Evolutionary conservation across 2,329 filamentous ascomycete species (phyloP), one percentile per base, ranked within the genome.

Genomic region (Hymenoscyphus scutula): DNA sequence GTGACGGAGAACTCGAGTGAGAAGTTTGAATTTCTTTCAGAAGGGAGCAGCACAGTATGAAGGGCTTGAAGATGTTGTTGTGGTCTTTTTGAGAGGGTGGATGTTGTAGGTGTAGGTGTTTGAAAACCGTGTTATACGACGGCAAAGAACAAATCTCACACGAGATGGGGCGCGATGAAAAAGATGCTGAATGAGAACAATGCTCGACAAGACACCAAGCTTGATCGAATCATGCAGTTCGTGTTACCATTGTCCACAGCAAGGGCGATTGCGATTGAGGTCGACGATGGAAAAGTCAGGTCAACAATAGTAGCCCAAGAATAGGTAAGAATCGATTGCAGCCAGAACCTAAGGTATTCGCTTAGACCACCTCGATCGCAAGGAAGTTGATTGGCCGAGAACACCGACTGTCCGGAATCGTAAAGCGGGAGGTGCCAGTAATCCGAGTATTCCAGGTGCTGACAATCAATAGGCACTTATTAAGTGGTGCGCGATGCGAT

Each of bases 101-200:
- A 34, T 34, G 57, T 53, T 60, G 57, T 57, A 32, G 59, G 56
- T 23, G 37, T 60, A 63, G 53, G 57, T 59, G 61, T 55, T 51
- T 59, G 38, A 56, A 60, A 60, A 61, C 48, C 30, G 61, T 58
- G 62, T 64, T 56, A 58, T 51, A 58, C 59, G 45, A 30, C 27
- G 45, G 32, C 37, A 54, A 27, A 27, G 30, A 41, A 32, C 37
- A 56, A 55, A 53, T 53, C n/a, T 29, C 29, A 54, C 17, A 45
- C 23, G 41, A 53, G 53, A 37, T 34, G 13, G 54, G 11, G 45
- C 19, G 25, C 23, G 38, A 11, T 41, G n/a, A 30, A 19, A 27
- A 48, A 34, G 19, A 17, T 8, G 27, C 17, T 30, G 53, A 19
- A 53, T 32, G 45, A 29, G 13, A 54, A 51, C 25, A 54, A 56